These are phyloP conservation scores for Ceratocystis papillata DNA, from an alignment of 2,329 filamentous ascomycete genomes.

Conservation along the genomic window DNA sequence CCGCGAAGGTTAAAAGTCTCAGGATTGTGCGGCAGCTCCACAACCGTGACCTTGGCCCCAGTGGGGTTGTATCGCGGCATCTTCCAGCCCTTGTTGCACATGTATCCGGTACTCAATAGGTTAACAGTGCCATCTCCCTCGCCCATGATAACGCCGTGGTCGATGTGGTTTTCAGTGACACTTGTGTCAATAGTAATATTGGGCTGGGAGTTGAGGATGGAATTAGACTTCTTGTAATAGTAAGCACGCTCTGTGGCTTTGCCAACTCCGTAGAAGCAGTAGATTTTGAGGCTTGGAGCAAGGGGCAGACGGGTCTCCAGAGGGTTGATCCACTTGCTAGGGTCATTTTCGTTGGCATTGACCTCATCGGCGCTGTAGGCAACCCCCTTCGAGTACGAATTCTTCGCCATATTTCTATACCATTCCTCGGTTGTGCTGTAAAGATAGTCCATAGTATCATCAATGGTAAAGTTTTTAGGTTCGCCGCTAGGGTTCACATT, in stretches of 20 bases:
- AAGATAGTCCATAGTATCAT: constrained; percentile 66
- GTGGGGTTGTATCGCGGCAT: constrained; percentile 91
- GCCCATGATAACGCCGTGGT: constrained; percentile 89
- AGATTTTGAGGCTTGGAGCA: constrained; percentile 84
- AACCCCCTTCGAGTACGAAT: constrained; percentile 78
- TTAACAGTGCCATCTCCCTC: constrained; percentile 96
- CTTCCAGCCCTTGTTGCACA: constrained; percentile 92
- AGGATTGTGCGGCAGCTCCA: constrained; percentile 94
- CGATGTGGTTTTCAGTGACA: constrained; percentile 49
- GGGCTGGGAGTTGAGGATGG: constrained; percentile 47
- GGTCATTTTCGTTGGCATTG: constrained; percentile 65
- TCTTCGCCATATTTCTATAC: constrained; percentile 64
- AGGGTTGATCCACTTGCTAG: constrained; percentile 86
- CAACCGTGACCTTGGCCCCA: constrained; percentile 66
- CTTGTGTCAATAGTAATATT: constrained; percentile 65
- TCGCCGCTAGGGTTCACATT: constrained; percentile 53
- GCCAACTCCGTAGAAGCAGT: constrained; percentile 92
- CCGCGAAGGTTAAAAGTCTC: constrained; percentile 79
- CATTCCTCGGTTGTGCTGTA: constrained; percentile 69
- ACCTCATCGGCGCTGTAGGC: constrained; percentile 72
- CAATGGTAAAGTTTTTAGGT: constrained; percentile 67
- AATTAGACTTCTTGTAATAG: constrained; percentile 66
- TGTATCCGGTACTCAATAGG: constrained; percentile 82
- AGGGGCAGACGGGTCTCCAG: constrained; percentile 78
- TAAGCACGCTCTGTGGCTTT: constrained; percentile 90